Evolutionary conservation across 208 protist genomes (phyloP).

Genomic region (Hexamita inflata): DNA sequence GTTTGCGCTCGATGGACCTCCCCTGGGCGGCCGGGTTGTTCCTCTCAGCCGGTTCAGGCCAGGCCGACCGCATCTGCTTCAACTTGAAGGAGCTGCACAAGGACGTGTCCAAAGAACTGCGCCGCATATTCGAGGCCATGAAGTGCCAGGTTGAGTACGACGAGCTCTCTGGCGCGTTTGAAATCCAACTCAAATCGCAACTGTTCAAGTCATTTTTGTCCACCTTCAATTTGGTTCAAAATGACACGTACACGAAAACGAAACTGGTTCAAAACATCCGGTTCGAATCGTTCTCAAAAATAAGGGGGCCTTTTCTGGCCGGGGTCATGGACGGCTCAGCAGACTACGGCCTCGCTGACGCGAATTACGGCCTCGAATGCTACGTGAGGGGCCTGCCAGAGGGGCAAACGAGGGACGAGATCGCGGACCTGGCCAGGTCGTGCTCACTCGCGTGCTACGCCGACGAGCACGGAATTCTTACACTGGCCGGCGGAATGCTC

Average conservation of each 20-base stretch:
- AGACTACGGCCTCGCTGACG: slow-evolving; percentile 5
- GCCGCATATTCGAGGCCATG: not conserved
- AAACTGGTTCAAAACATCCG: not conserved
- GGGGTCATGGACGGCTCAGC: slow-evolving; percentile 8
- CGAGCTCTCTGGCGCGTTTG: not conserved
- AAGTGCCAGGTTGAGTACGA: not conserved
- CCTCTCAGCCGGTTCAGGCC: not conserved
- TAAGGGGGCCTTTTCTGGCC: slow-evolving; percentile 20
- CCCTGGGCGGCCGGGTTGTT: slow-evolving; percentile 1
- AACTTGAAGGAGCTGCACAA: slow-evolving; percentile 2
- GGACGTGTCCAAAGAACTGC: not conserved
- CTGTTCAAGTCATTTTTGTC: slow-evolving; percentile 14
- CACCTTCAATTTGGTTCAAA: not conserved
- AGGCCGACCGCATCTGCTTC: not conserved
- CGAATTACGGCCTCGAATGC: slow-evolving; percentile 17
- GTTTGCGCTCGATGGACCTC: slow-evolving; percentile 7
- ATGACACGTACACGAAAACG: not conserved
- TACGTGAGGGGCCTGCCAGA: not conserved
- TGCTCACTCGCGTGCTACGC: not conserved
- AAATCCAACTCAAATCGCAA: no score
- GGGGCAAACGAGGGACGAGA: not conserved
- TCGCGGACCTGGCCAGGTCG: slow-evolving; percentile 2
- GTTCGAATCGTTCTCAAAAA: not conserved
- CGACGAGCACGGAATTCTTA: not conserved
- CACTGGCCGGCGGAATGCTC: slow-evolving; percentile 23